These are phyloP conservation scores for Cnidoscolus chayamansa DNA, from an alignment of 441 rosid species.

Conservation along the genomic window DNA sequence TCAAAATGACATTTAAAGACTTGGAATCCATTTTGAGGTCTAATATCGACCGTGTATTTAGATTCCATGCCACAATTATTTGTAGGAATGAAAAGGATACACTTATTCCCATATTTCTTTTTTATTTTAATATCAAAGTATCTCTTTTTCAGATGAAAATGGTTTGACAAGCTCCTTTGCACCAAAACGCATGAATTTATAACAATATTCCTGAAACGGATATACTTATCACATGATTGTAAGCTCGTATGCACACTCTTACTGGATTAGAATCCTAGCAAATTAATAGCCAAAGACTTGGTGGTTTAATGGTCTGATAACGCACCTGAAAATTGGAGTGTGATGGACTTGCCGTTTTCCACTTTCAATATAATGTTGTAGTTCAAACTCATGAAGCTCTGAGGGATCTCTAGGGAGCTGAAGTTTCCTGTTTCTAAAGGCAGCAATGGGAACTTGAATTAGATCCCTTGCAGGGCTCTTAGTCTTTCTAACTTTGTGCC, in stretches of 20 bases:
- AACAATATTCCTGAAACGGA: background rate
- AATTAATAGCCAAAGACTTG: too few species aligned
- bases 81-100: constrained; percentile 4
- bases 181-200: background rate
- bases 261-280: too few species aligned
- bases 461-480: constrained; percentile 62
- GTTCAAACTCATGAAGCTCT: constrained; percentile 58
- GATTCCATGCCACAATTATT: constrained; percentile 10
- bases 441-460: constrained; percentile 48
- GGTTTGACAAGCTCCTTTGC: background rate
- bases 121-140: background rate
- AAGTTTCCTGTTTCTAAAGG: constrained; percentile 56
- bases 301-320: background rate
- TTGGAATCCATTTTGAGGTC: background rate
- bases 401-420: constrained; percentile 44
- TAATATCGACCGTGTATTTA: background rate
- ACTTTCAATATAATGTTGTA: constrained; percentile 46
- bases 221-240: background rate
- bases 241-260: background rate
- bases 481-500: constrained; percentile 62
- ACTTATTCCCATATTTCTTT: background rate
- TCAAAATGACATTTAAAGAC: background rate
- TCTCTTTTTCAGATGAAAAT: background rate
- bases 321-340: constrained; percentile 59
- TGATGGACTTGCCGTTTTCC: constrained; percentile 66